These are phyloP conservation scores for Ailanthus altissimus DNA, from an alignment of 345 rosid species.

Conservation along the genomic window DNA sequence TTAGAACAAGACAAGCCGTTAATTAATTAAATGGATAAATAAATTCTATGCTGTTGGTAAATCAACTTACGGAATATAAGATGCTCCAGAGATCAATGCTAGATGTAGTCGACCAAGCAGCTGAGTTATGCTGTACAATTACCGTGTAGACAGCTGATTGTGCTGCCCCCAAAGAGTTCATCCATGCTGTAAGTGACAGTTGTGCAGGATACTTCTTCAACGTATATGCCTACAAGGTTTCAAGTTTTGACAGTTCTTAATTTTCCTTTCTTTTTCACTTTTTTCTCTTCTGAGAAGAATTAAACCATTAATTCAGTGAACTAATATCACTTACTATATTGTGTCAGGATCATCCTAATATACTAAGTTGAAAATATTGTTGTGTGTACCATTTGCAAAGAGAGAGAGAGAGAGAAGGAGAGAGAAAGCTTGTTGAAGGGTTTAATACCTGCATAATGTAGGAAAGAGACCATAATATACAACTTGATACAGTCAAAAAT, in stretches of 20 bases:
- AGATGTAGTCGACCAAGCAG: slow-evolving; percentile 10
- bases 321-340: no score
- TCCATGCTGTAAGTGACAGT: slow-evolving; percentile 33
- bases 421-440: not conserved
- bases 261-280: no score
- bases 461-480: slow-evolving; percentile 28
- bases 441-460: slow-evolving; percentile 36
- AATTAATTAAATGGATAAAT: not conserved
- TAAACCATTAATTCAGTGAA: not conserved
- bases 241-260: not conserved
- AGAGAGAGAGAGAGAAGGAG: no score
- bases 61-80: slow-evolving; percentile 5
- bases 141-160: slow-evolving; percentile 35
- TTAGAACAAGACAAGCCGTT: not conserved
- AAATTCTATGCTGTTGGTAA: not conserved
- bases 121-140: slow-evolving; percentile 17
- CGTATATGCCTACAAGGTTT: slow-evolving; percentile 26
- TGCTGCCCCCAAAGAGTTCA: slow-evolving; percentile 28
- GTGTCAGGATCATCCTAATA: no score
- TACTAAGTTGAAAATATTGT: no score
- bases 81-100: not conserved
- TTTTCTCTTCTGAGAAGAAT: no score
- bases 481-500: slow-evolving; percentile 29
- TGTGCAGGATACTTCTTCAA: slow-evolving; percentile 36
- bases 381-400: no score